Conservation (phyloP, 2,329 filamentous ascomycete species). For the Pseudodiploospora longispora region DNA sequence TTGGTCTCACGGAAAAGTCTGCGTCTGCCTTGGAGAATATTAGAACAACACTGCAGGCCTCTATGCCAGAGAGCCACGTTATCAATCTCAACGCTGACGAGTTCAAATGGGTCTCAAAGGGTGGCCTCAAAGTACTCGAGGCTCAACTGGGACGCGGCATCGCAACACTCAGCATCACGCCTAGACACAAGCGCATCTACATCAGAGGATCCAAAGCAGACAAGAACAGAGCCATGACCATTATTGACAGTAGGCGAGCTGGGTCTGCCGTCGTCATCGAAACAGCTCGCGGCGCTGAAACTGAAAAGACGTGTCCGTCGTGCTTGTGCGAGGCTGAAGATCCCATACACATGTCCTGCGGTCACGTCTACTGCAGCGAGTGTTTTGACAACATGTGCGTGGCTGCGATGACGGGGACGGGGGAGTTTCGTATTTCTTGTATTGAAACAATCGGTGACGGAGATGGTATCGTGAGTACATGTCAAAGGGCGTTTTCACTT, state of each 20-base stretch:
- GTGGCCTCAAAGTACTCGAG: slow-evolving; percentile 21
- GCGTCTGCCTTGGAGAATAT: neutral
- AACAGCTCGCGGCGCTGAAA: slow-evolving; percentile 2
- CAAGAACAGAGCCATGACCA: slow-evolving; percentile 4
- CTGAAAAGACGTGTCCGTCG: slow-evolving; percentile 18
- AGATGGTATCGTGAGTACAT: neutral
- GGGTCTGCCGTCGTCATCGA: neutral
- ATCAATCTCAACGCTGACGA: slow-evolving; percentile 19
- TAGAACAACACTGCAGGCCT: neutral
- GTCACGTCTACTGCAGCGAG: slow-evolving; percentile 32
- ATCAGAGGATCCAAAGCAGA: slow-evolving; percentile 14
- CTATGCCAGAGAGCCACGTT: slow-evolving; percentile 2
- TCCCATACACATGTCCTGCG: slow-evolving; percentile 25
- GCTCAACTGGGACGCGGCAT: slow-evolving; percentile 17
- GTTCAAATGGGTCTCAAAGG: slow-evolving; percentile 21
- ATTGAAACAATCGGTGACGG: neutral
- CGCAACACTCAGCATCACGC: slow-evolving; percentile 21
- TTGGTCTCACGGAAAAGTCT: neutral
- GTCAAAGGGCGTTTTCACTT: neutral
- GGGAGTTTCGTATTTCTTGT: slow-evolving; percentile 5
- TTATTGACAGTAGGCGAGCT: neutral
- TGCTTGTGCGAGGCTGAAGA: slow-evolving; percentile 31
- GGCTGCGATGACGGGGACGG: neutral
- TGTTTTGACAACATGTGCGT: slow-evolving; percentile 27
- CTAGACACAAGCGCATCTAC: slow-evolving; percentile 15